Evolutionary conservation across 306 rosid species (phyloP).

Genomic region (Cucumis melo): DNA sequence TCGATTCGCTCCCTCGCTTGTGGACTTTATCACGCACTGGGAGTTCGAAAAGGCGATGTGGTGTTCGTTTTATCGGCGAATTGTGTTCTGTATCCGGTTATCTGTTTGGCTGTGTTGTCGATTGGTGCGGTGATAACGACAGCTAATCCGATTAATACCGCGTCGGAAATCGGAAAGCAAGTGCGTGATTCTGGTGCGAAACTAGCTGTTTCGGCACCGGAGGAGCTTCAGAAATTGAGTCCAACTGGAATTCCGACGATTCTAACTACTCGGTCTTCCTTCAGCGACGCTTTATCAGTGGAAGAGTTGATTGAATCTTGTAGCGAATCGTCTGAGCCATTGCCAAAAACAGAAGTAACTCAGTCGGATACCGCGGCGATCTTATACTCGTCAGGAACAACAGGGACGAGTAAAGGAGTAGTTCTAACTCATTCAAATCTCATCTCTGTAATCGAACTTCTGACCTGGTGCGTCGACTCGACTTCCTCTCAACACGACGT

Average conservation of each 20-base stretch:
- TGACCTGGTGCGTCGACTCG: constrained; percentile 41
- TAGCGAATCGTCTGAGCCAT: constrained; percentile 22
- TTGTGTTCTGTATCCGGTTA: constrained; percentile 46
- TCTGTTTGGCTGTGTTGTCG: constrained; percentile 60
- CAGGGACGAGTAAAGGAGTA: constrained; percentile 79
- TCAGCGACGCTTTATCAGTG: constrained; percentile 20
- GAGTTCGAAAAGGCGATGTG: constrained; percentile 57
- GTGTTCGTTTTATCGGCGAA: constrained; percentile 60
- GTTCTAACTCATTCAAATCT: constrained; percentile 63
- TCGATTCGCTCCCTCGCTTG: constrained; percentile 50
- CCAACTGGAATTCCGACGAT: constrained; percentile 51
- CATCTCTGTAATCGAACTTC: constrained; percentile 30
- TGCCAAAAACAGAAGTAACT: constrained; percentile 13
- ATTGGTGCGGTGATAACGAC: constrained; percentile 67
- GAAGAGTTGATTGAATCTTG: constrained; percentile 62
- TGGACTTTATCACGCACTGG: constrained; percentile 53
- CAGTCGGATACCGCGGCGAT: constrained; percentile 77
- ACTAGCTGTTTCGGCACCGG: constrained; percentile 58
- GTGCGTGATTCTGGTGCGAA: constrained; percentile 53
- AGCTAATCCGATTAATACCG: constrained; percentile 61
- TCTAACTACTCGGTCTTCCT: constrained; percentile 23
- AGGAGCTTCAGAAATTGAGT: constrained; percentile 45
- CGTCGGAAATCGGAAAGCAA: constrained; percentile 59
- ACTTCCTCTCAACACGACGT: constrained; percentile 37
- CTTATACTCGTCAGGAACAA: constrained; percentile 83